A percentile compares a stretch with the other conserved stretches of the same genome.
Conservation (phyloP, 176 grass and related monocot species). For the maize (Zea mays) region DNA sequence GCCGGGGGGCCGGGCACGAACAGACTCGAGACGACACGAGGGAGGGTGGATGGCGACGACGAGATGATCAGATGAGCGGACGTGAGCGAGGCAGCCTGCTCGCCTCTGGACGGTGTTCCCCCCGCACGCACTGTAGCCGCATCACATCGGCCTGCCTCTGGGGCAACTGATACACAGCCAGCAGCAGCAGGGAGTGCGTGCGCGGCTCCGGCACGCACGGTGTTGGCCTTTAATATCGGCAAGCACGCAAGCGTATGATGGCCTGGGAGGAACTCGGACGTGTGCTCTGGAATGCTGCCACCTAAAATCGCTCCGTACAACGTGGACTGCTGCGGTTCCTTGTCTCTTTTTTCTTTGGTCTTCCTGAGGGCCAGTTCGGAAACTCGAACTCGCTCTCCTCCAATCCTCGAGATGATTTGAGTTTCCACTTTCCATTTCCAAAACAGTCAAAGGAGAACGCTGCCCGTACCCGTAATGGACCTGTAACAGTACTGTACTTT, state of each 20-base stretch:
- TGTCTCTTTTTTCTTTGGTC: no score
- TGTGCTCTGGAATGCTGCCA: not conserved
- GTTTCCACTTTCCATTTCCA: no score
- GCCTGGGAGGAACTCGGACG: no score
- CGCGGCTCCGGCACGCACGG: slow-evolving; percentile 7
- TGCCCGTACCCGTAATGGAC: not conserved
- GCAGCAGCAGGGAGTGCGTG: no score
- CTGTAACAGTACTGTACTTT: not conserved
- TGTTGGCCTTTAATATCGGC: slow-evolving; percentile 12
- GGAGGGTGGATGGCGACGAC: not conserved
- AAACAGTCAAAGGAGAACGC: no score
- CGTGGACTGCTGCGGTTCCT: no score
- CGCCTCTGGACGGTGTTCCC: not conserved
- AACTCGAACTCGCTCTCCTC: no score
- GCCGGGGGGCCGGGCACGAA: not conserved
- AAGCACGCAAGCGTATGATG: slow-evolving; percentile 23
- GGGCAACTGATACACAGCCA: slow-evolving; percentile 13
- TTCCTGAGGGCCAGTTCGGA: no score
- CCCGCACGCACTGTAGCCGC: slow-evolving; percentile 37
- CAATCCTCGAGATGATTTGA: no score
- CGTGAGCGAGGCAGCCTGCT: not conserved
- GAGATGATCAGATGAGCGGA: not conserved
- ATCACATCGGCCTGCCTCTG: slow-evolving; percentile 15
- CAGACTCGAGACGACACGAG: not conserved
- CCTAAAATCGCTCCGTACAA: not conserved